A percentile compares a stretch with the other conserved stretches of the same genome.
Evolutionary conservation across 106 monocot species (phyloP).

Genomic region (Allium sativum): DNA sequence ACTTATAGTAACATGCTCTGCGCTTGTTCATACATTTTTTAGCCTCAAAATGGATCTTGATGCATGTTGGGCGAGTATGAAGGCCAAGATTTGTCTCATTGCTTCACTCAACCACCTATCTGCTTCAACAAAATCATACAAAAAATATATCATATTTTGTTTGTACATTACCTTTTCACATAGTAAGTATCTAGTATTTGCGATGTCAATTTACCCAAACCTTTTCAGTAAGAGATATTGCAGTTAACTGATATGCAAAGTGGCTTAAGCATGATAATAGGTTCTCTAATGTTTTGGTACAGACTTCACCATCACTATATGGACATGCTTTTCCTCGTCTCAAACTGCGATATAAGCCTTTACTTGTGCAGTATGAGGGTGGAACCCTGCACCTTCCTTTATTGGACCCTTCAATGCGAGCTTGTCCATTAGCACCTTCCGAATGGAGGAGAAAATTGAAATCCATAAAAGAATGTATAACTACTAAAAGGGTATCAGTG

Average conservation of each 20-base stretch:
- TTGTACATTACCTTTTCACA: no score
- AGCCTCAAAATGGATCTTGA: conserved; percentile 24
- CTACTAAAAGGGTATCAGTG: conserved; percentile 4
- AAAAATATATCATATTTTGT: no score
- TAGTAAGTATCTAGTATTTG: no score
- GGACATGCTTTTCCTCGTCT: conserved; percentile 95
- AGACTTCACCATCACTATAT: conserved; percentile 54
- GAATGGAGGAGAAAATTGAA: conserved; percentile 70
- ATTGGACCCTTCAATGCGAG: conserved; percentile 62
- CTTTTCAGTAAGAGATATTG: no score
- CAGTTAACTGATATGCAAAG: conserved; percentile 65
- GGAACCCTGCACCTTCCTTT: conserved; percentile 78
- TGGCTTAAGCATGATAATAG: conserved; percentile 71
- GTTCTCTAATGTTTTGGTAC: conserved; percentile 72
- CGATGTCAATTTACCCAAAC: no score
- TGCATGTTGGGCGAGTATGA: conserved; percentile 78
- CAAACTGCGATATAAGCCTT: conserved; percentile 94
- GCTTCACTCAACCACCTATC: no score
- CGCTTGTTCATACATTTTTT: no score
- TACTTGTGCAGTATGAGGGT: conserved; percentile 96
- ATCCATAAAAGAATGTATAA: conserved; percentile 8
- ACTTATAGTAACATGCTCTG: no score
- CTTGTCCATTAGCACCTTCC: conserved; percentile 61
- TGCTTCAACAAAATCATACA: no score
- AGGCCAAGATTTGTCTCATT: conserved; percentile 44